phyloP scores from a whole-genome alignment of 345 rosid species.

The Murraya paniculata region DNA sequence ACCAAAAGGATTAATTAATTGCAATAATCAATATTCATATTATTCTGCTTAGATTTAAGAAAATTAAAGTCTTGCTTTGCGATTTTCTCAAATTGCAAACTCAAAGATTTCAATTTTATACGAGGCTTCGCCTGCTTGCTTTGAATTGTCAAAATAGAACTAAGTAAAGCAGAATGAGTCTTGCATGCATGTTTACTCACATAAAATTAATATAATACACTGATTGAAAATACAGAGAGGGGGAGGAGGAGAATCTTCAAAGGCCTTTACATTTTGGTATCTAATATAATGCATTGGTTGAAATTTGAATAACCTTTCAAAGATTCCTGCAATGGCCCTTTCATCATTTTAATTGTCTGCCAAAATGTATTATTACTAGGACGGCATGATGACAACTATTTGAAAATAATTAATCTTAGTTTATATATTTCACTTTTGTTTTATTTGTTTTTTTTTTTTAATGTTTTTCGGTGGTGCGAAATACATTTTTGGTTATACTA shows the following conservation, averaged over 20 bases:
- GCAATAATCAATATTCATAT: background rate
- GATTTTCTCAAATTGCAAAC: background rate
- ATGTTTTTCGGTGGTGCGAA: background rate
- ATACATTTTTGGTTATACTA: too few species aligned
- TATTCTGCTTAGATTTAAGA: background rate
- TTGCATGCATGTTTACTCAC: background rate
- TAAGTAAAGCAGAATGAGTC: background rate
- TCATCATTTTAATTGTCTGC: background rate
- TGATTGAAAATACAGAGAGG: too few species aligned
- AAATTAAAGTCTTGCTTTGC: background rate
- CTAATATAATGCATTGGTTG: too few species aligned
- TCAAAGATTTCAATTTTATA: background rate
- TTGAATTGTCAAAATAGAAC: background rate
- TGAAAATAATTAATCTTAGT: background rate
- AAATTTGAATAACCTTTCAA: background rate
- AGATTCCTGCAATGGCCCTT: background rate
- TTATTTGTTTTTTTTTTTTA: too few species aligned
- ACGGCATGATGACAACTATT: background rate
- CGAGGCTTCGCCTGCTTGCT: background rate
- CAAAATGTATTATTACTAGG: background rate
- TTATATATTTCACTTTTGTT: background rate
- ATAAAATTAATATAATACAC: too few species aligned
- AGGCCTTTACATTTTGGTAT: too few species aligned
- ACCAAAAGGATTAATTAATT: too few species aligned
- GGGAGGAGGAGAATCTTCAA: too few species aligned